Percentiles rank a stretch among this genome's conserved stretches.
phyloP scores from a whole-genome alignment of 1,139 yeast species.

The Geotrichum carabidarum region DNA sequence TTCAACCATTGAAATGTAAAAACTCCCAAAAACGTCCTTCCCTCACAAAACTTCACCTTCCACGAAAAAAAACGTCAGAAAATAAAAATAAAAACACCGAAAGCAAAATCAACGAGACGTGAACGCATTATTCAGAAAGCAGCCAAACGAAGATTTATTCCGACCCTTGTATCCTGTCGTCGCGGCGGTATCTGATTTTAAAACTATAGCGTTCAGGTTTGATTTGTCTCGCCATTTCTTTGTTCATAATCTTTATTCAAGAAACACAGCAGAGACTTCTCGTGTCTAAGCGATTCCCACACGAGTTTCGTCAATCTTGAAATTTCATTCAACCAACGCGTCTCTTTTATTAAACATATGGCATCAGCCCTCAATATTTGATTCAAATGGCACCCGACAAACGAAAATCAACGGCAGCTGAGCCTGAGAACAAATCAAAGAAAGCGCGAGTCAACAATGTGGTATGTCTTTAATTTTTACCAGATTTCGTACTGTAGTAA shows the following conservation, averaged over 20 bases:
- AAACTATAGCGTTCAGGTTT: too few relatives aligned
- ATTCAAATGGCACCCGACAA: constrained; percentile 2
- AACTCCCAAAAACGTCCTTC: neutral
- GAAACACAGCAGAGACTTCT: too few relatives aligned
- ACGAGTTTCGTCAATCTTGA: too few relatives aligned
- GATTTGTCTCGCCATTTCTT: too few relatives aligned
- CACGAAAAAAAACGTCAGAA: neutral
- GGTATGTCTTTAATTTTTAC: neutral
- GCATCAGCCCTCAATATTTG: too few relatives aligned
- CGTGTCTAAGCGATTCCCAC: too few relatives aligned
- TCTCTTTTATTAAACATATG: too few relatives aligned
- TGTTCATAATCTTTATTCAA: too few relatives aligned
- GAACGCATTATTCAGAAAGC: neutral
- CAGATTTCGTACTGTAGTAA: neutral
- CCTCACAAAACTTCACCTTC: constrained; percentile 1
- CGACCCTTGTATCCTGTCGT: too few relatives aligned
- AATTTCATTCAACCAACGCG: too few relatives aligned
- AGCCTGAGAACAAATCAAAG: neutral
- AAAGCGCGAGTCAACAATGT: neutral
- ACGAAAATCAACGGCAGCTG: neutral
- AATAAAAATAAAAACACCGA: neutral
- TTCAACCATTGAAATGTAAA: neutral
- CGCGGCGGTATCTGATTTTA: too few relatives aligned
- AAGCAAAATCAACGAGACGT: neutral
- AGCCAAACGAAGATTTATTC: neutral